These are phyloP conservation scores for Phaeosphaeria sp. DNA, from an alignment of 2,329 filamentous ascomycete species.

Conservation along the genomic window DNA sequence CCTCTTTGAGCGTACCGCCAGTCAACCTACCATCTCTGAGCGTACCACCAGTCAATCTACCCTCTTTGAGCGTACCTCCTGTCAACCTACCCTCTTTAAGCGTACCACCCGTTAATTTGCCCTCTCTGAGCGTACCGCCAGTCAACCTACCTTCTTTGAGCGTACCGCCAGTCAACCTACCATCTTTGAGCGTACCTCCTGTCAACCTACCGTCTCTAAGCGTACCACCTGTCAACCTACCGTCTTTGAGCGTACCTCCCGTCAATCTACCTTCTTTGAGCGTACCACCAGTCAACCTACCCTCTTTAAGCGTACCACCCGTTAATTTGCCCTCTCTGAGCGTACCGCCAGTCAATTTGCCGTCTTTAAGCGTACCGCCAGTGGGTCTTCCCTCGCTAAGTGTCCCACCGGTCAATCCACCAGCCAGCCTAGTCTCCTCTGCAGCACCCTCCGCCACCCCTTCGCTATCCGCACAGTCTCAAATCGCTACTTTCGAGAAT, in stretches of 20 bases:
- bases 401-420: neutral
- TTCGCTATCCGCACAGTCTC: neutral
- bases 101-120: neutral
- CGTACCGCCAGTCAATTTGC: neutral
- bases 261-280: neutral
- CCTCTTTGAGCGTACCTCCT: neutral
- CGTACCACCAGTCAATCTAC: neutral
- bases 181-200: neutral
- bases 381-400: neutral
- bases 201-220: neutral
- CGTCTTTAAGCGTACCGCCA: neutral
- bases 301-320: neutral
- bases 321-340: neutral
- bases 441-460: neutral
- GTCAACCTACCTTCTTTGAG: neutral
- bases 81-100: neutral
- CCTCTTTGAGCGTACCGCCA: neutral
- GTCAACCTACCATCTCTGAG: neutral
- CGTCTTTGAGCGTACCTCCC: neutral
- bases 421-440: neutral
- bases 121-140: neutral
- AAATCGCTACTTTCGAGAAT: conserved; percentile 8
- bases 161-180: neutral
- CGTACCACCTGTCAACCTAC: neutral
- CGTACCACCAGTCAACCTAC: no score